phyloP scores from a whole-genome alignment of 768 basidiomycete genomes.

The Mycena maculata region DNA sequence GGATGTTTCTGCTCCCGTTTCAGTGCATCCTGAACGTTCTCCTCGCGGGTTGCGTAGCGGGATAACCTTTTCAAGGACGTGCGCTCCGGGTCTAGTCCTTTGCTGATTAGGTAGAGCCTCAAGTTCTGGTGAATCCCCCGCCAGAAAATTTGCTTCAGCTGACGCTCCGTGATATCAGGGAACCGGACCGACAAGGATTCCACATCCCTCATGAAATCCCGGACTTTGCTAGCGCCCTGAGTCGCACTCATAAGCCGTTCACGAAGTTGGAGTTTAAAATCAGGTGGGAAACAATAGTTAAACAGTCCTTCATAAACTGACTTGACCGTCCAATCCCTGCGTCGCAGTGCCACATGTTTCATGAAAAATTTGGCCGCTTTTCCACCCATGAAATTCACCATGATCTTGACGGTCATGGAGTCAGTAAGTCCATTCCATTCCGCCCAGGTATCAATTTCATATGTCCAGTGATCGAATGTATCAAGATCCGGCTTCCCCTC shows the following conservation, averaged over 20 bases:
- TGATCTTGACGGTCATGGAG: slow-evolving; percentile 16
- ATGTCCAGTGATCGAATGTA: slow-evolving; percentile 30
- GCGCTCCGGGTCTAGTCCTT: slow-evolving; percentile 31
- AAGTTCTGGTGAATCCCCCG: slow-evolving; percentile 31
- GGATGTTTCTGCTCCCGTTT: not conserved
- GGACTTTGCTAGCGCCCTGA: slow-evolving; percentile 32
- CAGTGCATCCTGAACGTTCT: slow-evolving; percentile 7
- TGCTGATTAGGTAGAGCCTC: slow-evolving; percentile 35
- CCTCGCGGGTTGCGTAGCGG: not conserved
- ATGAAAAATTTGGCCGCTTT: slow-evolving; percentile 39
- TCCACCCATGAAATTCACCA: slow-evolving; percentile 35
- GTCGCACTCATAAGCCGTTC: slow-evolving; percentile 20
- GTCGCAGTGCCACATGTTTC: slow-evolving; percentile 29
- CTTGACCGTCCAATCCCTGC: slow-evolving; percentile 22
- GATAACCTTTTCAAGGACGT: slow-evolving; percentile 11
- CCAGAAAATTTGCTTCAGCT: slow-evolving; percentile 41
- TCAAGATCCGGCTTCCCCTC: slow-evolving; percentile 34
- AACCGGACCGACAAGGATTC: slow-evolving; percentile 36
- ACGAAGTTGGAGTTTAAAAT: slow-evolving; percentile 31
- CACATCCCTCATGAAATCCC: slow-evolving; percentile 38
- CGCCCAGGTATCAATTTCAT: slow-evolving; percentile 31
- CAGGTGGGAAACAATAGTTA: slow-evolving; percentile 16
- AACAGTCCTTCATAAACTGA: slow-evolving; percentile 12
- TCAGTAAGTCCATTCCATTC: slow-evolving; percentile 26
- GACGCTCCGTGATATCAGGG: slow-evolving; percentile 29